Base-by-base conservation (phyloP, 257 asterid genomes). In the Solanum neorickii region DNA sequence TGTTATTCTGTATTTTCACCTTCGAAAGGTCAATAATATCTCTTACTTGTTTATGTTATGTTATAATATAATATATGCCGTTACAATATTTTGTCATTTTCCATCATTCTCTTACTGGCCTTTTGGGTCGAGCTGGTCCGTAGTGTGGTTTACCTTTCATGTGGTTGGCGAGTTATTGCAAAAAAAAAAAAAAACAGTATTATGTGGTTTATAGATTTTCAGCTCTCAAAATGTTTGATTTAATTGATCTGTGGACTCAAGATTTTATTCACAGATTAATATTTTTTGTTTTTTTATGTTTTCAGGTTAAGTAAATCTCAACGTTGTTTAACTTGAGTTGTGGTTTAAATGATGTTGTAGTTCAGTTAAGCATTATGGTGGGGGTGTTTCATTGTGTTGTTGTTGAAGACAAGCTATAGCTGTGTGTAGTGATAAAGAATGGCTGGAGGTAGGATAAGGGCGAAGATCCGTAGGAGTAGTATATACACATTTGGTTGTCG, bases 401-500 rank as follows among this genome's bases (percentile, higher is more conserved):
- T 59, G 29, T 86, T 84, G 86, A 89, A 88, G 90, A 93, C 90
- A 83, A 52, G 20, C 44, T 29, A 31, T 82, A 85, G 87, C 44
- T 27, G 44, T 33, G 15, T 62, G 60, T 12, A 31, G 87, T 76
- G 76, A 15, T 75, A 66, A 75, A 47, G 86, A 89, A 97, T 97
- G 99, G 88, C 96, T 13, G 87, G 94, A 89, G 98, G 98, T 7
- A 93, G 92, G 87, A 93, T 93, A 70, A 90, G 98, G 92, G 96
- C 97, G 25, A 94, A 91, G 94, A 87, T 97, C 78, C 93, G 94
- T 18, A 84, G 98, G 94, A 94, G 98, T 91, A 88, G 90, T 87
- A 91, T 97, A 25, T 93, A 97, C 94, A 94, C 99, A 18, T 97
- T 97, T 87, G 94, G 91, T 60, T 97, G 99, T 86, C 89, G 70